Conservation (phyloP, 345 rosid genomes). For the Linum usitatissimum region DNA sequence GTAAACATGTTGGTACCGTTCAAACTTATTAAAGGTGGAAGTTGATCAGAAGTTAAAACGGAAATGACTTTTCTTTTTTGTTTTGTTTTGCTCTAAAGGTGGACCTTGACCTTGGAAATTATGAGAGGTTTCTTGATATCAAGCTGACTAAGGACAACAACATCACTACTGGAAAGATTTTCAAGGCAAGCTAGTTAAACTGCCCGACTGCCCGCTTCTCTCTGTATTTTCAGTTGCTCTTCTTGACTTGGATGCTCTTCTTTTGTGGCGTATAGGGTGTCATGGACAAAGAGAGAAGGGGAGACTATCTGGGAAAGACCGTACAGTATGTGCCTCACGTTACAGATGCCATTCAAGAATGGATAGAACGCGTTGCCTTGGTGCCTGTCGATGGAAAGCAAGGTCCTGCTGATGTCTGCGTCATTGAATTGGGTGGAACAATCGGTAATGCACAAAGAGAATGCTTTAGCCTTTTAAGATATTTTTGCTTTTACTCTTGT, state of each 20-base stretch:
- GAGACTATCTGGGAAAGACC: constrained; percentile 93
- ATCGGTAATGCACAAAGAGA: constrained; percentile 41
- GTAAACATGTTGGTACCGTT: background rate
- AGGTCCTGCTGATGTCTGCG: constrained; percentile 91
- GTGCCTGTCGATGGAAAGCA: constrained; percentile 82
- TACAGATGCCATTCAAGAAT: constrained; percentile 90
- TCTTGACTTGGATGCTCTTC: background rate
- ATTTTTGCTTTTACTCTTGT: background rate
- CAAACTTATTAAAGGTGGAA: background rate
- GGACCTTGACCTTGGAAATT: constrained; percentile 98
- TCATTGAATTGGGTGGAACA: constrained; percentile 96
- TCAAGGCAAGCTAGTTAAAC: constrained; percentile 39
- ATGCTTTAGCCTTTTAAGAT: background rate
- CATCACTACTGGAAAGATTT: constrained; percentile 88
- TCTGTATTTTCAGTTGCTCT: background rate
- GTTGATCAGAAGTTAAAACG: background rate
- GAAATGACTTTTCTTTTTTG: constrained; percentile 1
- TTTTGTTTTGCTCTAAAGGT: constrained; percentile 41
- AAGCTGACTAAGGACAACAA: constrained; percentile 82
- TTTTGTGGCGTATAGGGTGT: constrained; percentile 41
- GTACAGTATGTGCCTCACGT: constrained; percentile 99
- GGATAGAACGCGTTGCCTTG: constrained; percentile 83
- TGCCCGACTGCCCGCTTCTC: background rate
- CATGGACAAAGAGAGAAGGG: constrained; percentile 82
- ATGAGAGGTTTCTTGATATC: constrained; percentile 82